Evolutionary conservation across 371 early-diverging fungal genomes (phyloP).

Genomic region (Mortierella sp.): DNA sequence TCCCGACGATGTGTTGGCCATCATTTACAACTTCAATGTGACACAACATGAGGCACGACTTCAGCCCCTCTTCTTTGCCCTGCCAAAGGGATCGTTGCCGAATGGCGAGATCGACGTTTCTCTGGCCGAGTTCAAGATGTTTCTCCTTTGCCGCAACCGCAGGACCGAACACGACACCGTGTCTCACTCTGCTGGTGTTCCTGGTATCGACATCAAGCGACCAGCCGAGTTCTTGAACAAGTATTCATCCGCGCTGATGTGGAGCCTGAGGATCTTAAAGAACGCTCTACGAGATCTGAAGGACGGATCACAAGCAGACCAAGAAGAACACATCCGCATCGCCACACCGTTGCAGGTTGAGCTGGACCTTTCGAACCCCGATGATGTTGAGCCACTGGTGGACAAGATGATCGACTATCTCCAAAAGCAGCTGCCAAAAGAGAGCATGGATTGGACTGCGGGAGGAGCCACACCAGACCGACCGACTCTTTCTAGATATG

Average conservation of each 20-base stretch:
- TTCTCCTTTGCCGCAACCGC: neutral
- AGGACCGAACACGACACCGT: neutral
- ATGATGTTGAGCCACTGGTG: neutral
- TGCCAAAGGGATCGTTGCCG: neutral
- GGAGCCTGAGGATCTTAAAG: neutral
- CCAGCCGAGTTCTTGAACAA: neutral
- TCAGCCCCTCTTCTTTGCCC: neutral
- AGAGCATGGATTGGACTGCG: neutral
- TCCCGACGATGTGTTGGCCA: neutral
- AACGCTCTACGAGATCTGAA: neutral
- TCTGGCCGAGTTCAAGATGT: neutral
- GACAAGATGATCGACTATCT: neutral
- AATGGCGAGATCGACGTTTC: neutral
- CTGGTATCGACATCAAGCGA: neutral
- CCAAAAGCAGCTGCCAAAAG: neutral
- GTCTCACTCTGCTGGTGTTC: neutral
- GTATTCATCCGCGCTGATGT: neutral
- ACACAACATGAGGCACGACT: neutral
- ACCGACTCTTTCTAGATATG: neutral
- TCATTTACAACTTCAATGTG: neutral
- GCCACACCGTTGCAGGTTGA: neutral
- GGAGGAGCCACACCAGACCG: neutral
- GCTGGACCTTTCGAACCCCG: neutral
- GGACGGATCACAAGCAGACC: neutral
- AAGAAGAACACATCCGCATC: neutral